These are phyloP conservation scores for Kodamaea anthophila DNA, from an alignment of 1,139 yeast species.

Conservation along the genomic window DNA sequence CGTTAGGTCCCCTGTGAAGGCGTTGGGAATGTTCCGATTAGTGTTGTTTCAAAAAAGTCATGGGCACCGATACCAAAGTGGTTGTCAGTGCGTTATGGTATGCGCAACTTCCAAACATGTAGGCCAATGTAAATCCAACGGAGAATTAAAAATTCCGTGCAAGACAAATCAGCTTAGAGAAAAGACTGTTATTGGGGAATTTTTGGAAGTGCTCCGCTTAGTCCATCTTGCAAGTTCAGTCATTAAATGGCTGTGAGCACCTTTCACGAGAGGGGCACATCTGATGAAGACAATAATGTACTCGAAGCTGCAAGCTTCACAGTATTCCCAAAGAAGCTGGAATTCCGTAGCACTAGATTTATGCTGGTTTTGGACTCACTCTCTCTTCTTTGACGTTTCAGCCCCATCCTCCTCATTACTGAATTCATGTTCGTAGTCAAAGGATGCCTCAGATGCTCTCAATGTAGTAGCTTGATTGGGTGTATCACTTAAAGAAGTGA, in stretches of 20 bases:
- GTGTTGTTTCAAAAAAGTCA: conserved; percentile 43
- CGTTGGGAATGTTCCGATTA: conserved; percentile 37
- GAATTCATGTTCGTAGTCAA: neutral
- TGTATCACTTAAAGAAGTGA: neutral
- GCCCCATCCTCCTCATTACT: neutral
- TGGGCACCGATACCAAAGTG: conserved; percentile 34
- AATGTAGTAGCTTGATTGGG: neutral
- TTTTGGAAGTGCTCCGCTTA: conserved; percentile 28
- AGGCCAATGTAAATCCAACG: conserved; percentile 22
- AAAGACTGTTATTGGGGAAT: neutral
- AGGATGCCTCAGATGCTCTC: neutral
- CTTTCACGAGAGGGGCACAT: neutral
- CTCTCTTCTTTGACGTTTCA: neutral
- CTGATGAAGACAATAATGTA: conserved; percentile 11
- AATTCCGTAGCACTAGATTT: neutral
- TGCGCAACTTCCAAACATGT: conserved; percentile 28
- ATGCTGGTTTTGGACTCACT: neutral
- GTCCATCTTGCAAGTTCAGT: neutral
- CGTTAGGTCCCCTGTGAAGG: conserved; percentile 35
- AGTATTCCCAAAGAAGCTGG: conserved; percentile 22
- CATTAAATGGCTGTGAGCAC: neutral
- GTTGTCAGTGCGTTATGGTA: conserved; percentile 36
- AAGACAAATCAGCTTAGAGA: conserved; percentile 16
- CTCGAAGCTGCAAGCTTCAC: conserved; percentile 30
- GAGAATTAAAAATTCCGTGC: conserved; percentile 23